Evolutionary conservation across 208 protist genomes (phyloP).

Genomic region (Leishmania turanica): DNA sequence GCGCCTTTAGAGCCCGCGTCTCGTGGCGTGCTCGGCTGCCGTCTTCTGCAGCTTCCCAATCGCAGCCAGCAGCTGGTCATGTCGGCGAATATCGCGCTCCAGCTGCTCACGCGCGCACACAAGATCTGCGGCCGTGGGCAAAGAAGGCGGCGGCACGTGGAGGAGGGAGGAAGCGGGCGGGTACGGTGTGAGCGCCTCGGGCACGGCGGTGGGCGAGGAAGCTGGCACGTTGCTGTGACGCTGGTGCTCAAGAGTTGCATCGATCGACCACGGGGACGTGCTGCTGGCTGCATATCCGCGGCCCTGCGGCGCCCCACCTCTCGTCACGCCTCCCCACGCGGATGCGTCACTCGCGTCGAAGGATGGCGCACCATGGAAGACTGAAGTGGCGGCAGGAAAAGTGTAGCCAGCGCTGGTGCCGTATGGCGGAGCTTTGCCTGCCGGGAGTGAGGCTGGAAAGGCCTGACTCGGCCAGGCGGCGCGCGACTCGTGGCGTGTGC

Average conservation of each 20-base stretch:
- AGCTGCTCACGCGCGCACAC: constrained; percentile 40
- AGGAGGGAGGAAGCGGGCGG: background rate
- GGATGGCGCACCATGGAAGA: background rate
- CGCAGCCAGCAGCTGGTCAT: constrained; percentile 72
- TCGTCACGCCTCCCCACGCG: background rate
- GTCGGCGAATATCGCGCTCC: constrained; percentile 60
- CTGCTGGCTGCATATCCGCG: background rate
- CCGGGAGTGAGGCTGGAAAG: background rate
- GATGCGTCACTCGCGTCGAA: background rate
- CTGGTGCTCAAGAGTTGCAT: background rate
- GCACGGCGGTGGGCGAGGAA: background rate
- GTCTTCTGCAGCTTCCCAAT: constrained; percentile 69
- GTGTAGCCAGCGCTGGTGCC: background rate
- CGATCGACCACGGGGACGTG: background rate
- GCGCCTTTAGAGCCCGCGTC: background rate
- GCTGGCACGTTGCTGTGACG: background rate
- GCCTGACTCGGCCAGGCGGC: background rate
- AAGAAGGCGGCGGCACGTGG: constrained; percentile 7
- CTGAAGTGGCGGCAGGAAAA: background rate
- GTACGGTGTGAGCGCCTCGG: background rate
- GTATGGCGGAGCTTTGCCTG: background rate
- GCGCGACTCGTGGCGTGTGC: background rate
- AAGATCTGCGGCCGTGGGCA: background rate
- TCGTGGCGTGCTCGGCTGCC: constrained; percentile 41
- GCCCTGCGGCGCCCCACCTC: background rate